Evolutionary conservation across 192 early-diverging fungal species (phyloP).

Genomic region (Entophlyctis luteolus): DNA sequence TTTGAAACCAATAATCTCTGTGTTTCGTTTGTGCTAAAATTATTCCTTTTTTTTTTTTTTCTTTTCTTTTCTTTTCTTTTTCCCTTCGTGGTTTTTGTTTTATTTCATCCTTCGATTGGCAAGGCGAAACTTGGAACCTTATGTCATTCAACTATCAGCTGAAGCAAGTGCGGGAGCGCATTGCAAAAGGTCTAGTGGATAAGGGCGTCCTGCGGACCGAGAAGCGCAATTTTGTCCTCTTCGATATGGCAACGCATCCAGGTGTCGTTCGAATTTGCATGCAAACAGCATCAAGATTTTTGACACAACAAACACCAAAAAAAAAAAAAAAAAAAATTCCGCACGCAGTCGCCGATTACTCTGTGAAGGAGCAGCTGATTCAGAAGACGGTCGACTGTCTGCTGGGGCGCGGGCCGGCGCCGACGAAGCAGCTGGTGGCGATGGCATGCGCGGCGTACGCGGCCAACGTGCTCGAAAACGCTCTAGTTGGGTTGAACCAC

Average conservation of each 20-base stretch:
- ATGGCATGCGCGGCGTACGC: slow-evolving; percentile 95
- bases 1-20: slow-evolving; percentile 34
- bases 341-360: slow-evolving; percentile 66
- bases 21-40: too few species aligned
- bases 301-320: background rate
- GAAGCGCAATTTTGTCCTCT: slow-evolving; percentile 91
- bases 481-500: slow-evolving; percentile 76
- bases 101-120: background rate
- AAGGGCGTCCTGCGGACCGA: slow-evolving; percentile 95
- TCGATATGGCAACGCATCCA: slow-evolving; percentile 98
- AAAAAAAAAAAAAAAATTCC: background rate
- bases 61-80: too few species aligned
- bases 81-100: background rate
- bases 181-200: slow-evolving; percentile 97
- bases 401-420: slow-evolving; percentile 62
- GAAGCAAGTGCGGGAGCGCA: slow-evolving; percentile 93
- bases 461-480: slow-evolving; percentile 94
- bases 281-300: too few species aligned
- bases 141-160: slow-evolving; percentile 95
- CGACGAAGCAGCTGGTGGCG: slow-evolving; percentile 66
- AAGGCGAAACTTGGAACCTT: slow-evolving; percentile 98
- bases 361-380: slow-evolving; percentile 85
- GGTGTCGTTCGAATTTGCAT: background rate
- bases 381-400: slow-evolving; percentile 75
- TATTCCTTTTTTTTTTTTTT: too few species aligned